Percentiles rank a stretch among this genome's conserved stretches.
Evolutionary conservation across 2,329 filamentous ascomycete genomes (phyloP).

Genomic region (Colletotrichum graminicola): DNA sequence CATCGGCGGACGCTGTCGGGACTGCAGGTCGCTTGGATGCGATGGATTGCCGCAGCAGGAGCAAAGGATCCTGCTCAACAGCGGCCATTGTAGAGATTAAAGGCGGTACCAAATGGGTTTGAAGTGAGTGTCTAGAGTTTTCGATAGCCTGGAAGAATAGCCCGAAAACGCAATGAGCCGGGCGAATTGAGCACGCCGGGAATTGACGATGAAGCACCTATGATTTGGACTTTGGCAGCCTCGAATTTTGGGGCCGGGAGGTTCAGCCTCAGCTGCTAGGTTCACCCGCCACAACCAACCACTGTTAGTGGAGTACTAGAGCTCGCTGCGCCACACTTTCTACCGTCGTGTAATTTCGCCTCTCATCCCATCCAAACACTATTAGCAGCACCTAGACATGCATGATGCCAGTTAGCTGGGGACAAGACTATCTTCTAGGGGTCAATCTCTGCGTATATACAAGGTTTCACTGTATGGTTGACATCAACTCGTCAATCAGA

Average conservation of each 20-base stretch:
- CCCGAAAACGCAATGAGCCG: neutral
- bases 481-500: neutral
- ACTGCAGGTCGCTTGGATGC: slow-evolving; percentile 76
- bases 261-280: slow-evolving; percentile 17
- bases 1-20: slow-evolving; percentile 78
- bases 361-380: too few species aligned
- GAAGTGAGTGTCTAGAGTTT: neutral
- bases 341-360: neutral
- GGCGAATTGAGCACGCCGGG: slow-evolving; percentile 19
- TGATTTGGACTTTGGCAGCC: slow-evolving; percentile 7
- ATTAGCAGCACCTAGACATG: neutral
- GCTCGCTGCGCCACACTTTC: slow-evolving; percentile 4
- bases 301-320: neutral
- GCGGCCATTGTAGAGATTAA: slow-evolving; percentile 63
- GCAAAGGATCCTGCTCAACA: slow-evolving; percentile 79
- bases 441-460: neutral
- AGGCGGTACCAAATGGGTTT: neutral
- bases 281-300: neutral
- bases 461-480: neutral
- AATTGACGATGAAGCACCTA: slow-evolving; percentile 4
- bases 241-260: slow-evolving; percentile 36
- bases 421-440: neutral
- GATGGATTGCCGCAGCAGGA: slow-evolving; percentile 87
- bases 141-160: neutral
- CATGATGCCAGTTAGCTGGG: neutral